Base-by-base conservation (phyloP, 164 flowering plant genomes). In the Warburgia ugandensis region DNA sequence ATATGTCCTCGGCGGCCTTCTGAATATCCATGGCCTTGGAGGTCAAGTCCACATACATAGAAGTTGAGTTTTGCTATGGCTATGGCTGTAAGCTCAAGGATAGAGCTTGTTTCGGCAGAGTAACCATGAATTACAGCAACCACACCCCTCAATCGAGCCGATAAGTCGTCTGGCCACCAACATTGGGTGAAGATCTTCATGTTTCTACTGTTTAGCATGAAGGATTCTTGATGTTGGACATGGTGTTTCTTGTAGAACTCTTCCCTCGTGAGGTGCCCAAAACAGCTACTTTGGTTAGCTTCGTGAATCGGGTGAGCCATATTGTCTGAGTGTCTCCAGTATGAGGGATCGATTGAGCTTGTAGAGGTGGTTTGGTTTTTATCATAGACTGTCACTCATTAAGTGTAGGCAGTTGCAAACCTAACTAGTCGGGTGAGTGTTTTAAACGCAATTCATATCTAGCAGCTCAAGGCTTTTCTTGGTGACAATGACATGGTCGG, bases 21-120 rank as follows among this genome's bases (percentile, higher is more conserved):
- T 0, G 79, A 75, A 35, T 29, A 41, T 58, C 79, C 79, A 48
- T 75, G 79, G 61, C 79, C 79, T 40, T 67, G 79, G 9, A 72
- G 64, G 62, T 75, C 79, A 2, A 75, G 58, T 12, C 74, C 68
- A 52, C 66, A 69, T 2, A 67, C 76, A 20, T 52, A 36, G 50
- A 66, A 69, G 1, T 77, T 74, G 1, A 59, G 33, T 32, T 72
- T 66, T 9, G 76, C 79, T 7, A 69, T 53, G 44, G 73, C 74
- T 0, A 72, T 63, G 1, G 79, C 66, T 5, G 68, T 73, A 25
- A 73, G 73, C 52, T 70, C 66, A 13, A 50, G 21, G 54, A 70
- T 36, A 68, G 72, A 69, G 33, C 77, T 54, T 19, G 70, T 61
- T 22, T 75, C 74, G 3, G 62, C 46, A 8, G 50, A 54, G 68